Percentiles rank a stretch among this genome's conserved stretches.
Conservation (phyloP, 805 yeast species). For the Candida tallmaniae region DNA sequence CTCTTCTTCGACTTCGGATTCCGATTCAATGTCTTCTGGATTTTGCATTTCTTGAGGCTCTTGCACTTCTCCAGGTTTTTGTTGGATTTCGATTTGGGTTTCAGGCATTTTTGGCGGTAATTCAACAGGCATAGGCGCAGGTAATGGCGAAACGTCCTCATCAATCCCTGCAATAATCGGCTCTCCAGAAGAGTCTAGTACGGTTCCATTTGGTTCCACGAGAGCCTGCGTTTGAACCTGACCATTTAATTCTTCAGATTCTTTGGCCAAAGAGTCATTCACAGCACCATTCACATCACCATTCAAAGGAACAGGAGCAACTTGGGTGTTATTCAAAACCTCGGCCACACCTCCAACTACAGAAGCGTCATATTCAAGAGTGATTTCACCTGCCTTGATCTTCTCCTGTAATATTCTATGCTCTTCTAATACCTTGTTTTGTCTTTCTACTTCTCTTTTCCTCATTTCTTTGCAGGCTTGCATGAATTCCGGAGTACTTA, state of each 20-base stretch:
- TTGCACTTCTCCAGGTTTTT: neutral
- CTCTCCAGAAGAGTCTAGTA: constrained; percentile 1
- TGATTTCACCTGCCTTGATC: constrained; percentile 3
- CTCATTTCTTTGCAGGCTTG: constrained; percentile 73
- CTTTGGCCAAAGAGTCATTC: neutral
- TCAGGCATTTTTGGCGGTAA: neutral
- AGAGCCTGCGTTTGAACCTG: constrained; percentile 4
- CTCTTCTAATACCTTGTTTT: constrained; percentile 38
- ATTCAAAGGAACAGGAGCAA: neutral
- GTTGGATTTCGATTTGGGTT: neutral
- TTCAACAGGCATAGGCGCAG: too few relatives aligned
- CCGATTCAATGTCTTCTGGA: constrained; percentile 12
- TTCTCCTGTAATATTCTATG: constrained; percentile 15
- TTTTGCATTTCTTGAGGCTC: neutral
- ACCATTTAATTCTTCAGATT: neutral
- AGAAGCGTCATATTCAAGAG: neutral
- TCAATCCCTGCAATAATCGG: too few relatives aligned
- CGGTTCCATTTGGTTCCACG: constrained; percentile 3
- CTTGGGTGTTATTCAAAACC: neutral
- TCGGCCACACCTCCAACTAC: neutral
- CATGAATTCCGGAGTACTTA: constrained; percentile 65
- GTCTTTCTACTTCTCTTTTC: constrained; percentile 57
- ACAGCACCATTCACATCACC: neutral
- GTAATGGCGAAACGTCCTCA: too few relatives aligned
- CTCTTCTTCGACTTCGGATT: constrained; percentile 34